Evolutionary conservation across 1,284 basidiomycete species (phyloP).

Genomic region (Marasmius tenuissimus): DNA sequence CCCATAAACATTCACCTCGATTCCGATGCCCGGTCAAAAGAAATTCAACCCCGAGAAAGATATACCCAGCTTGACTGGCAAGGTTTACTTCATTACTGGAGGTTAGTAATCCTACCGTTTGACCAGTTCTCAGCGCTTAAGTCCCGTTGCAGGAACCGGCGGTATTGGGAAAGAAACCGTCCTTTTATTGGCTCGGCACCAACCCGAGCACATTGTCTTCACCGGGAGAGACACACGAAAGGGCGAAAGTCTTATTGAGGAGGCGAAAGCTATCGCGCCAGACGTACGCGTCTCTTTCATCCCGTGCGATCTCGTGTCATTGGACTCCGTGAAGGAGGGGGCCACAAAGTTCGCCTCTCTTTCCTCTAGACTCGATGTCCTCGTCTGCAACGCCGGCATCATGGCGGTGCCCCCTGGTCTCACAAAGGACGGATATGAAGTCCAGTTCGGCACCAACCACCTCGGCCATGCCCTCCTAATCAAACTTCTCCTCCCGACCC

Average conservation of each 20-base stretch:
- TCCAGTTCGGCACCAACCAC: conserved; percentile 20
- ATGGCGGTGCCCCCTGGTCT: conserved; percentile 11
- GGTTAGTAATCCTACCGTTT: background rate
- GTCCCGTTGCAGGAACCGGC: conserved; percentile 2
- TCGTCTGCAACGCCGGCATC: conserved; percentile 13
- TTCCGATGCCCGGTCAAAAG: no score
- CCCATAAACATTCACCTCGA: no score
- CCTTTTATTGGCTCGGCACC: conserved; percentile 13
- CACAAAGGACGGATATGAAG: conserved; percentile 19
- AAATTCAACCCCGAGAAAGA: background rate
- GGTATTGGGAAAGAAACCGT: conserved; percentile 20
- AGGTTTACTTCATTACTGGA: background rate
- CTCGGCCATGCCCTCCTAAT: conserved; percentile 18
- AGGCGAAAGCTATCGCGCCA: background rate
- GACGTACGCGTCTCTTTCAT: conserved; percentile 10
- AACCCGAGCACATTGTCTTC: conserved; percentile 14
- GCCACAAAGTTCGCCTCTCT: conserved; percentile 8
- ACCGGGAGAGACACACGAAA: conserved; percentile 10
- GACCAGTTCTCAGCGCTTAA: background rate
- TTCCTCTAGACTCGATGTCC: conserved; percentile 8
- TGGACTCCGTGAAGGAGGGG: conserved; percentile 17
- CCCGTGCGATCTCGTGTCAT: conserved; percentile 17
- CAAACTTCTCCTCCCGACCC: conserved; percentile 17
- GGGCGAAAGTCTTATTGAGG: conserved; percentile 4
- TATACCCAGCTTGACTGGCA: background rate